phyloP scores from a whole-genome alignment of 208 protist species.

The Trypanosoma boissoni region DNA sequence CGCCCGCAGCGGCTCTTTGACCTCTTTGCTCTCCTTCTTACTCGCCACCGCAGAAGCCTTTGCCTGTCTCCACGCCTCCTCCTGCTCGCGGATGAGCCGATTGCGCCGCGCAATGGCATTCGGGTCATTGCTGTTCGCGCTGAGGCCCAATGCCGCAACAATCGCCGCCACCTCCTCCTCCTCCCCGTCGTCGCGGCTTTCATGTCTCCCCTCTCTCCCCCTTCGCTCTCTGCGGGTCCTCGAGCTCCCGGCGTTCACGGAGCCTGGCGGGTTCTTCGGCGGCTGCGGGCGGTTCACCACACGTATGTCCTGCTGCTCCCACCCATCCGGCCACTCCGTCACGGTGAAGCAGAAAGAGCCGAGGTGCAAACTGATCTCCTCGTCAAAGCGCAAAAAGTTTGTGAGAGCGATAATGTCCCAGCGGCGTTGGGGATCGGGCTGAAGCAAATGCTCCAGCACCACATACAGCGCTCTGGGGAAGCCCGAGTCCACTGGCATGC shows the following conservation, averaged over 20 bases:
- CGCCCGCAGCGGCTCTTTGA: not conserved
- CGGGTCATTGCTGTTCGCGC: constrained; percentile 43
- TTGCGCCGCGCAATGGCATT: constrained; percentile 48
- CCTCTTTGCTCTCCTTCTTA: not conserved
- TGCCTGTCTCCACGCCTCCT: constrained; percentile 55
- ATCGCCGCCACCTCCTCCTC: constrained; percentile 51
- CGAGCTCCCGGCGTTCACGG: no score
- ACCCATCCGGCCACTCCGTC: constrained; percentile 85
- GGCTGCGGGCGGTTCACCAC: constrained; percentile 60
- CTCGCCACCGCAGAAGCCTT: constrained; percentile 21
- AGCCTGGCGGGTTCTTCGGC: constrained; percentile 54
- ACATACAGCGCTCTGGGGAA: constrained; percentile 67
- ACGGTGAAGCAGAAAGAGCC: constrained; percentile 79
- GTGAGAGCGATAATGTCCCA: constrained; percentile 87
- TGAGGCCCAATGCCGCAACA: constrained; percentile 51
- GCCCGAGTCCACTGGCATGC: constrained; percentile 38
- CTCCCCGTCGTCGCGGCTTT: constrained; percentile 1
- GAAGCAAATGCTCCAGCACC: constrained; percentile 76
- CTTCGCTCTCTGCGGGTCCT: no score
- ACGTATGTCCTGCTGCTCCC: constrained; percentile 88
- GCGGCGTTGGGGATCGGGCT: constrained; percentile 67
- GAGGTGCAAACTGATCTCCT: constrained; percentile 73
- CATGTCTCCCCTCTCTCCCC: no score
- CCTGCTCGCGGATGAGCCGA: constrained; percentile 69
- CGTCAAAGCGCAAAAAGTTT: constrained; percentile 86